A percentile compares a stretch with the other conserved stretches of the same genome.
Evolutionary conservation across 2,329 filamentous ascomycete genomes (phyloP).

Genomic region (Cordyceps fumosorosea): DNA sequence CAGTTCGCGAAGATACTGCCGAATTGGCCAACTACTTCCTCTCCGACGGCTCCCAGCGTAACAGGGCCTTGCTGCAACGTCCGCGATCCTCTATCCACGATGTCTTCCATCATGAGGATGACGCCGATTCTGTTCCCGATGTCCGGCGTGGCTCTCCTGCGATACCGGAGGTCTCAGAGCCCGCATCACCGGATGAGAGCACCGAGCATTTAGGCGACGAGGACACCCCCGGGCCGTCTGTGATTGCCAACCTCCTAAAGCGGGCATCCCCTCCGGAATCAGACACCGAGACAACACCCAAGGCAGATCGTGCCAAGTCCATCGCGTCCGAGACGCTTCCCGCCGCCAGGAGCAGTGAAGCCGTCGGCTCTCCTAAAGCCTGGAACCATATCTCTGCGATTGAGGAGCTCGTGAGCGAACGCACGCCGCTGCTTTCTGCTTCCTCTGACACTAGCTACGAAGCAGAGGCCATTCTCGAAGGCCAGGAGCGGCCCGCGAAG

Average conservation of each 20-base stretch:
- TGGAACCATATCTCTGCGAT: conserved; percentile 2
- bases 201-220: conserved; percentile 15
- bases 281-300: conserved; percentile 11
- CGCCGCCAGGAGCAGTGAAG: not conserved
- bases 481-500: conserved; percentile 35
- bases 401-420: conserved; percentile 29
- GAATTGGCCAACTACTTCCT: conserved; percentile 80
- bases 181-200: conserved; percentile 38
- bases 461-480: conserved; percentile 39
- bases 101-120: conserved; percentile 19
- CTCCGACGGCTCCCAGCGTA: conserved; percentile 49
- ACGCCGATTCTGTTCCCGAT: conserved; percentile 19
- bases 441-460: conserved; percentile 25
- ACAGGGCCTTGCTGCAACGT: conserved; percentile 40
- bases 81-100: conserved; percentile 25
- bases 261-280: conserved; percentile 35
- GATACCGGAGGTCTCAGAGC: conserved; percentile 58
- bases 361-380: not conserved
- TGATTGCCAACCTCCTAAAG: conserved; percentile 44
- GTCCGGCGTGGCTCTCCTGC: conserved; percentile 34
- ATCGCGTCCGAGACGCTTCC: not conserved
- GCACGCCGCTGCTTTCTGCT: conserved; percentile 40
- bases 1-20: conserved; percentile 78
- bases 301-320: not conserved
- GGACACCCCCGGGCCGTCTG: conserved; percentile 29